Base-by-base conservation (phyloP, 768 basidiomycete species). In the Hortiboletus campestris region DNA sequence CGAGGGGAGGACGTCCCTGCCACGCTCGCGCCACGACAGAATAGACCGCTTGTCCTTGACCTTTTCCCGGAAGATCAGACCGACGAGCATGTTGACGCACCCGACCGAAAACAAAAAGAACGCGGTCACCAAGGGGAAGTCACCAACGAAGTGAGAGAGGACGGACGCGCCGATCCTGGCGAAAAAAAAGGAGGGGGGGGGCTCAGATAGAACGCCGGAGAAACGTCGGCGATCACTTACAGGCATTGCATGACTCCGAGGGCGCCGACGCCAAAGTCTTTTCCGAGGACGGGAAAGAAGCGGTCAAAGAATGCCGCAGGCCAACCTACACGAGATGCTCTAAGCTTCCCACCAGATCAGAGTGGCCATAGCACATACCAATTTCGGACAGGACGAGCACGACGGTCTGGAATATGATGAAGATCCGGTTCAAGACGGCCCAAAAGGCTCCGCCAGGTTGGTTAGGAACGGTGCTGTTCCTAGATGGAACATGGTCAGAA, bases 381-480 rank as follows among this genome's bases (percentile, higher is more conserved):
- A 73, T 51, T 49, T 71, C 70, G 2, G 71, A 71, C 29, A 71
- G 70, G 57, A 93, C 74, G 50, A 96, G 83, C 49, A 91, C 78
- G 63, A 94, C 67, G 48, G 84, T 80, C 70, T 94, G 87, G 73
- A 89, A 85, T 53, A 91, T 78, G 72, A 94, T 89, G 66, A 96
- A 80, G n/a, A 96, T 74, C 42, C 88, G 84, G 63, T 91, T 86
- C 55, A 94, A 79, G 43, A 94, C 83, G 3, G 91, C 88, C 91
- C 93, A 97, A 73, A 97, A 96, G 22, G 86, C 84, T 28, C 94
- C 94, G 8, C 91, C 94, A 44, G 92, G 78, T 70, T 96, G 94
- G 72, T 94, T 92, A 3, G 94, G 94, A n/a, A 97, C 90, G 0
- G 92, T 91, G 71, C 86, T 89, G 50, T 86, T 82, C 64, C 79